Conservation (phyloP, 2,329 filamentous ascomycete species). For the Neofusicoccum ribis region DNA sequence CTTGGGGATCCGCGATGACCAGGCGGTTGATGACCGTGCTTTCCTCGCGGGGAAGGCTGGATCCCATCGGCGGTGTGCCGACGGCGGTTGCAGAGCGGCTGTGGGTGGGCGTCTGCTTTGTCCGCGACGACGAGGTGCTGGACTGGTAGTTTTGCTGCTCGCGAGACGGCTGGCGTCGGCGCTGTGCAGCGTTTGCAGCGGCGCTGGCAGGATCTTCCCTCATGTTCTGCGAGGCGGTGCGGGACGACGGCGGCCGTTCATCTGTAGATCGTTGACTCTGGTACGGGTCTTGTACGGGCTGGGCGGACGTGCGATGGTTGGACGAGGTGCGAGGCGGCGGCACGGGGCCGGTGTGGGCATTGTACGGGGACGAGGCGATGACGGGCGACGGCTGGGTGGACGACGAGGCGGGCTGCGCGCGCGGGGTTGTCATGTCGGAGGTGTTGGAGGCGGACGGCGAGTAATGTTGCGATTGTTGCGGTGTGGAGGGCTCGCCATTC, state of each 20-base stretch:
- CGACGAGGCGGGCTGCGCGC: slow-evolving; percentile 44
- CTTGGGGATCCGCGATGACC: slow-evolving; percentile 72
- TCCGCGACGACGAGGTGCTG: slow-evolving; percentile 35
- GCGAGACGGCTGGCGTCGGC: slow-evolving; percentile 49
- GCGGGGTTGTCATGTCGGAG: slow-evolving; percentile 42
- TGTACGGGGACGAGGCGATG: slow-evolving; percentile 52
- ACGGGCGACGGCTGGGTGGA: slow-evolving; percentile 45
- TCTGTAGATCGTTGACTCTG: slow-evolving; percentile 17
- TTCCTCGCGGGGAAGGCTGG: slow-evolving; percentile 67
- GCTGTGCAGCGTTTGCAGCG: slow-evolving; percentile 35
- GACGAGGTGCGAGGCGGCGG: slow-evolving; percentile 79
- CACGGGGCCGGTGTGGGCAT: slow-evolving; percentile 60
- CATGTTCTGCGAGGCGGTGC: slow-evolving; percentile 24
- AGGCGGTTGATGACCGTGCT: slow-evolving; percentile 78
- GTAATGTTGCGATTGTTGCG: slow-evolving; percentile 33
- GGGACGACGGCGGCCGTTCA: slow-evolving; percentile 34
- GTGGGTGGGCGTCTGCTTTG: slow-evolving; percentile 33
- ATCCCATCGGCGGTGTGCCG: slow-evolving; percentile 54
- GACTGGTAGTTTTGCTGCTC: slow-evolving; percentile 32
- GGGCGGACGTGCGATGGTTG: slow-evolving; percentile 54
- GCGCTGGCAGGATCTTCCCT: slow-evolving; percentile 26
- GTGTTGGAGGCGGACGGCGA: slow-evolving; percentile 36
- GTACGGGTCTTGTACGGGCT: slow-evolving; percentile 25
- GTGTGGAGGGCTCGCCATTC: slow-evolving; percentile 41
- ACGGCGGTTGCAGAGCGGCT: slow-evolving; percentile 51